Evolutionary conservation across 306 rosid species (phyloP).

Genomic region (Adenanthera pavonina): DNA sequence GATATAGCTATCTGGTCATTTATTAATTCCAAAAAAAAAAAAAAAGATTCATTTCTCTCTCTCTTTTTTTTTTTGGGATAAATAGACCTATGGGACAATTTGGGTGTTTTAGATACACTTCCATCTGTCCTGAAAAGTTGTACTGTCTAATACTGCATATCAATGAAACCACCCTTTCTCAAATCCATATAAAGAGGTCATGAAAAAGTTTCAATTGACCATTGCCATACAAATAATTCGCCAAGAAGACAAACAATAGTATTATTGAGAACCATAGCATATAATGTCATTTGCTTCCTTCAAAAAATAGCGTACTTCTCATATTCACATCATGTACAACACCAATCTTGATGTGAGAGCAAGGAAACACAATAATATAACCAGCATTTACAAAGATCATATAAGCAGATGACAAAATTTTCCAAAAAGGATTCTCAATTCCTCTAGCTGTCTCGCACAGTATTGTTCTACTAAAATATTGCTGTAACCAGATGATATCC

Average conservation of each 20-base stretch:
- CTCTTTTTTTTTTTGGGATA: no score
- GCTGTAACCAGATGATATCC: constrained; percentile 32
- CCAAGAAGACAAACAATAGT: not conserved
- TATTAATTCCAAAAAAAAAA: no score
- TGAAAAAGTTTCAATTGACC: no score
- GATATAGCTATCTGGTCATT: no score
- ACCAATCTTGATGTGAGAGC: constrained; percentile 40
- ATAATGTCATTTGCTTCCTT: constrained; percentile 1
- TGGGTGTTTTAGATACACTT: no score
- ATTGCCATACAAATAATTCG: not conserved
- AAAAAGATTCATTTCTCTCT: no score
- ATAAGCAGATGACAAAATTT: constrained; percentile 23
- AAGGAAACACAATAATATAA: constrained; percentile 36
- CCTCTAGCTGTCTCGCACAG: constrained; percentile 8
- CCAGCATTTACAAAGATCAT: constrained; percentile 45
- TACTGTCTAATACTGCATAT: no score
- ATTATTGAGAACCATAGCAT: constrained; percentile 18
- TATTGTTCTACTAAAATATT: constrained; percentile 24
- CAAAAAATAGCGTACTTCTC: constrained; percentile 15
- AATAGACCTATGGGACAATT: no score
- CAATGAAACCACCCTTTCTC: no score
- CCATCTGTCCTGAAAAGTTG: no score
- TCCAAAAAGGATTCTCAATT: not conserved
- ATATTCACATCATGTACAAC: constrained; percentile 47
- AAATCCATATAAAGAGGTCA: no score